These are phyloP conservation scores for Salisapilia sapeloensis DNA, from an alignment of 352 stramenopile species.

Conservation along the genomic window DNA sequence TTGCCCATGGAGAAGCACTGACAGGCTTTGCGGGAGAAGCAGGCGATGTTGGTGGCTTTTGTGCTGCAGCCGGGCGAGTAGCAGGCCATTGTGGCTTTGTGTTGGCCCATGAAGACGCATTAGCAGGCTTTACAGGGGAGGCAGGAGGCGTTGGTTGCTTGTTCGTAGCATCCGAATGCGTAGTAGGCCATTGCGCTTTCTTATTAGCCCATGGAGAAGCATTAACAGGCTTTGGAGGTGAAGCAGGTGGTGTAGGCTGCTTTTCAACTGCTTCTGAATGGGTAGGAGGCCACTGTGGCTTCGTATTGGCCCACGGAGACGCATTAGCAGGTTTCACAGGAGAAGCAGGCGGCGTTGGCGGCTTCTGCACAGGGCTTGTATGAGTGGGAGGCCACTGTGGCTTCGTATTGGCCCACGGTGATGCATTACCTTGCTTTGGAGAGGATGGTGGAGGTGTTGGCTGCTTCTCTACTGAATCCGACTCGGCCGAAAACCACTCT, in stretches of 20 bases:
- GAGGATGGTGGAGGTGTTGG: slow-evolving; percentile 5
- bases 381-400: slow-evolving; percentile 8
- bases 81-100: slow-evolving; percentile 24
- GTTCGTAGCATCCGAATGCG: background rate
- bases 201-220: background rate
- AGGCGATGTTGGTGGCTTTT: slow-evolving; percentile 4
- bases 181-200: slow-evolving; percentile 13
- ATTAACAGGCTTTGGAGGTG: slow-evolving; percentile 2
- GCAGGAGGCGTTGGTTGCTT: background rate
- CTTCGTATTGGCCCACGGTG: slow-evolving; percentile 3
- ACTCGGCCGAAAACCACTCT: no score
- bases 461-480: no score
- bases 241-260: slow-evolving; percentile 6
- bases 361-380: slow-evolving; percentile 1
- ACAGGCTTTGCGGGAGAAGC: background rate
- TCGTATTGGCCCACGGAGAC: background rate
- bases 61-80: slow-evolving; percentile 4
- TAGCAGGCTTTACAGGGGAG: no score
- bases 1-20: background rate
- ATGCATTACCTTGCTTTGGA: slow-evolving; percentile 2
- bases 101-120: background rate
- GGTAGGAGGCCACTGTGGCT: slow-evolving; percentile 19
- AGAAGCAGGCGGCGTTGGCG: background rate
- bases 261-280: slow-evolving; percentile 9
- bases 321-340: no score